Percentiles rank a stretch among this genome's conserved stretches.
Conservation (phyloP, 768 basidiomycete species). For the Chiua virens region DNA sequence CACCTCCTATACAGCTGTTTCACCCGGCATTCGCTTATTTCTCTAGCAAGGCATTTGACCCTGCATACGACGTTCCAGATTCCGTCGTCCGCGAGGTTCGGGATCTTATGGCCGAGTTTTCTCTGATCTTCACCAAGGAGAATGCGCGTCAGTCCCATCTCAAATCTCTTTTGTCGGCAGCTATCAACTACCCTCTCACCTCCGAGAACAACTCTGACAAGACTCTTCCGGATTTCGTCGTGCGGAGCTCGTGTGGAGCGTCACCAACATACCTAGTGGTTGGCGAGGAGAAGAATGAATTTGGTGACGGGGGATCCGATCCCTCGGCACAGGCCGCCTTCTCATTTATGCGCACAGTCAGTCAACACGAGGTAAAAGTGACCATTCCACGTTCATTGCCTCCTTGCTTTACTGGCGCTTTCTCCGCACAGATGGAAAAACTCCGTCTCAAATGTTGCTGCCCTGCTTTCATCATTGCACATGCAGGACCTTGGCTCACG, state of each 20-base stretch:
- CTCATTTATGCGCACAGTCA: slow-evolving; percentile 16
- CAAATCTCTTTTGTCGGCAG: not conserved
- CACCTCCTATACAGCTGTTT: too few relatives aligned
- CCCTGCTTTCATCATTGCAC: slow-evolving; percentile 33
- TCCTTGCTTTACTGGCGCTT: not conserved
- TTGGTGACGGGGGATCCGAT: too few relatives aligned
- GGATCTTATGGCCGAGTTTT: too few relatives aligned
- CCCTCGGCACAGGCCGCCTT: too few relatives aligned
- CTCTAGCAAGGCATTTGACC: too few relatives aligned
- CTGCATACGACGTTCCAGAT: too few relatives aligned
- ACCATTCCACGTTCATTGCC: not conserved
- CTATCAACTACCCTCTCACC: not conserved
- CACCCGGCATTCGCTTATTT: too few relatives aligned
- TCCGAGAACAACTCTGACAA: not conserved
- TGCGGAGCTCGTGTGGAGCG: not conserved
- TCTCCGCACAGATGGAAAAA: slow-evolving; percentile 1
- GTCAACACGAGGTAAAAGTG: slow-evolving; percentile 5
- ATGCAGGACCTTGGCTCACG: too few relatives aligned
- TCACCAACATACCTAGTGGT: slow-evolving; percentile 8
- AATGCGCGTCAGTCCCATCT: not conserved
- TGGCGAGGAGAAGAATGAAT: slow-evolving; percentile 22
- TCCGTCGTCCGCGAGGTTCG: too few relatives aligned
- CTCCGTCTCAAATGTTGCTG: slow-evolving; percentile 23
- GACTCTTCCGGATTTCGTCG: slow-evolving; percentile 3
- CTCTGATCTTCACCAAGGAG: not conserved